Conservation (phyloP, 208 protist genomes). For the Herpetomonas tarakana region DNA sequence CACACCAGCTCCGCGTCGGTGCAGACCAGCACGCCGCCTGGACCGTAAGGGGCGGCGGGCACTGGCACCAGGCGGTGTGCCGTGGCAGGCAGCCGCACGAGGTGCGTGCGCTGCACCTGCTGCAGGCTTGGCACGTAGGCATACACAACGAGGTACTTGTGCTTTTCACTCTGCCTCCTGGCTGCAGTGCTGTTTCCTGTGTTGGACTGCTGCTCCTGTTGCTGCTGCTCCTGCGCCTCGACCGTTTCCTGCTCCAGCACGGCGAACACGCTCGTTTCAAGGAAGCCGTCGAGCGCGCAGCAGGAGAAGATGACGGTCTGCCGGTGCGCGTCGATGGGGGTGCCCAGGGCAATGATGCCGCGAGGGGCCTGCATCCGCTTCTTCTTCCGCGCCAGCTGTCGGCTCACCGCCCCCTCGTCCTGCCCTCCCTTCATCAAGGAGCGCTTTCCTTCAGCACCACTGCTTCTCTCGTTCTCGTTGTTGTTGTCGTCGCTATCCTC, state of each 20-base stretch:
- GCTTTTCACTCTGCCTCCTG: background rate
- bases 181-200: background rate
- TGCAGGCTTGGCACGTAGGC: slow-evolving; percentile 98
- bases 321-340: slow-evolving; percentile 63
- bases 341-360: slow-evolving; percentile 57
- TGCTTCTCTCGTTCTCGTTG: slow-evolving; percentile 4
- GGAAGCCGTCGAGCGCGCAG: slow-evolving; percentile 70
- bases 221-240: slow-evolving; percentile 24
- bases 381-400: slow-evolving; percentile 12
- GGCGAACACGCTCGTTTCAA: slow-evolving; percentile 58
- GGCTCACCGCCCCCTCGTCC: slow-evolving; percentile 17
- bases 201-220: background rate
- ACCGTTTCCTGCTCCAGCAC: slow-evolving; percentile 72
- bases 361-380: slow-evolving; percentile 12
- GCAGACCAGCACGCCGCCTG: slow-evolving; percentile 97
- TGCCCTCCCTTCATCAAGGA: slow-evolving; percentile 5
- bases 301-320: slow-evolving; percentile 68
- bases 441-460: too few relatives aligned
- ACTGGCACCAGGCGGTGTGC: slow-evolving; percentile 91
- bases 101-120: slow-evolving; percentile 97
- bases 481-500: slow-evolving; percentile 22
- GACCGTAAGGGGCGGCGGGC: slow-evolving; percentile 86
- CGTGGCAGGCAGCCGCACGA: slow-evolving; percentile 84
- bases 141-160: slow-evolving; percentile 94
- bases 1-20: slow-evolving; percentile 93